Evolutionary conservation across 148 eudicot species (phyloP).

Genomic region (Heliosperma pusillum): DNA sequence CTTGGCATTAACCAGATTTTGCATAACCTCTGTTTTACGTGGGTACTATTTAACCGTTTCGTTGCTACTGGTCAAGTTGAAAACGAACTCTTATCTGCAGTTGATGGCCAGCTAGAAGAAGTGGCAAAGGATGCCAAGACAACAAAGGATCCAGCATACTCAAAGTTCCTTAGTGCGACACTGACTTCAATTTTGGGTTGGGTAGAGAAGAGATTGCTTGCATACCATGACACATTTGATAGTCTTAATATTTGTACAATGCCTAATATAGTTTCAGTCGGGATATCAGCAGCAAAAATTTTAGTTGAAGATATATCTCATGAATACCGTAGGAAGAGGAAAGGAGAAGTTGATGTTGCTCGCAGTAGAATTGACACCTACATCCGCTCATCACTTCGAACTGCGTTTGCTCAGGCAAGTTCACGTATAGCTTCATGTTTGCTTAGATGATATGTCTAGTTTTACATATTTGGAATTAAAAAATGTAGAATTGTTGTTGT

Average conservation of each 20-base stretch:
- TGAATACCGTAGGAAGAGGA: constrained; percentile 89
- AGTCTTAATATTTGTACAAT: constrained; percentile 70
- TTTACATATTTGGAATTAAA: not conserved
- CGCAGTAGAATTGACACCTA: constrained; percentile 92
- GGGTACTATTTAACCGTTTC: constrained; percentile 89
- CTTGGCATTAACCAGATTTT: constrained; percentile 85
- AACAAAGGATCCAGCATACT: constrained; percentile 72
- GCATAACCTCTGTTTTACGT: constrained; percentile 86
- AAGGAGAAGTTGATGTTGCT: constrained; percentile 89
- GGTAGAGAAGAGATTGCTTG: constrained; percentile 95
- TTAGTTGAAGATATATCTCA: constrained; percentile 95
- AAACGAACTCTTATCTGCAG: constrained; percentile 75
- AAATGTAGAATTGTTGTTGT: not conserved
- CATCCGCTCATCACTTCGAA: constrained; percentile 95
- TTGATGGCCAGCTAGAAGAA: constrained; percentile 83
- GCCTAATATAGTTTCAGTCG: constrained; percentile 81
- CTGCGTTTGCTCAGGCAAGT: constrained; percentile 99
- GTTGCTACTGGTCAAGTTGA: constrained; percentile 89
- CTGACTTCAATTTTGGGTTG: constrained; percentile 91
- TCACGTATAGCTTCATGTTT: constrained; percentile 9
- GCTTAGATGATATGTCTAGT: not conserved
- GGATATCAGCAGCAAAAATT: constrained; percentile 79
- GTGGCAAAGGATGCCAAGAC: constrained; percentile 93
- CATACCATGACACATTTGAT: constrained; percentile 96
- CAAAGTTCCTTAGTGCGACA: constrained; percentile 76